Percentiles rank a stretch among this genome's conserved stretches.
Evolutionary conservation across 148 eudicot genomes (phyloP).

Genomic region (Pharnaceum exiguum): DNA sequence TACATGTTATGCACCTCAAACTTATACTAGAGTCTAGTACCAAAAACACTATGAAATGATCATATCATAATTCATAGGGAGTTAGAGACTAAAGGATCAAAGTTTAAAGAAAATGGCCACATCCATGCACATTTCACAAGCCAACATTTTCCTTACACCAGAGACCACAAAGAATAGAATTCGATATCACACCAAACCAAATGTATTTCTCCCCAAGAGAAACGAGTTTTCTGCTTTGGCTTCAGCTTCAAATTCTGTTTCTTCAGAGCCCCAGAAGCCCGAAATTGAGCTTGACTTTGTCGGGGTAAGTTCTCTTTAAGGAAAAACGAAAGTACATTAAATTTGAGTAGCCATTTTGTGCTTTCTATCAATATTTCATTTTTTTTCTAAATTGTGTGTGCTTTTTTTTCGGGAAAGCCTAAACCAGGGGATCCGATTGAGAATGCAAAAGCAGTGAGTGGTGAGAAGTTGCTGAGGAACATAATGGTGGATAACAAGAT

Average conservation of each 20-base stretch:
- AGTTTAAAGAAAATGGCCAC: constrained; percentile 32
- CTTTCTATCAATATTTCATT: background rate
- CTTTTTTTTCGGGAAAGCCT: constrained; percentile 40
- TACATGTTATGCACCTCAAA: too few species aligned
- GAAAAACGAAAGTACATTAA: too few species aligned
- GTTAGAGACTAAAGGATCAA: too few species aligned
- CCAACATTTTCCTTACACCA: constrained; percentile 27
- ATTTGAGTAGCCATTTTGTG: too few species aligned
- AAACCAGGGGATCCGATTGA: constrained; percentile 55
- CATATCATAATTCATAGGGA: background rate
- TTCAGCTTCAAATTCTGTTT: constrained; percentile 35
- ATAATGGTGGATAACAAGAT: constrained; percentile 86
- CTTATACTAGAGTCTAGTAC: background rate
- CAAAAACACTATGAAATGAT: constrained; percentile 4
- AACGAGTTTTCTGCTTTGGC: constrained; percentile 27
- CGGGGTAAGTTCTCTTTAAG: constrained; percentile 41
- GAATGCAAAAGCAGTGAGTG: constrained; percentile 60
- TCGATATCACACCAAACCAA: constrained; percentile 11
- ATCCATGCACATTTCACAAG: constrained; percentile 29
- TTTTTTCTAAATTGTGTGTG: background rate
- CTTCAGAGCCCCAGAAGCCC: constrained; percentile 32
- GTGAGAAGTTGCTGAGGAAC: constrained; percentile 81
- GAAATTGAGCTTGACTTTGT: constrained; percentile 80
- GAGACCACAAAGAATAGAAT: constrained; percentile 20
- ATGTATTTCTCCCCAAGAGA: constrained; percentile 12